Evolutionary conservation across 2,329 filamentous ascomycete species (phyloP).

Genomic region (Claviceps monticola): DNA sequence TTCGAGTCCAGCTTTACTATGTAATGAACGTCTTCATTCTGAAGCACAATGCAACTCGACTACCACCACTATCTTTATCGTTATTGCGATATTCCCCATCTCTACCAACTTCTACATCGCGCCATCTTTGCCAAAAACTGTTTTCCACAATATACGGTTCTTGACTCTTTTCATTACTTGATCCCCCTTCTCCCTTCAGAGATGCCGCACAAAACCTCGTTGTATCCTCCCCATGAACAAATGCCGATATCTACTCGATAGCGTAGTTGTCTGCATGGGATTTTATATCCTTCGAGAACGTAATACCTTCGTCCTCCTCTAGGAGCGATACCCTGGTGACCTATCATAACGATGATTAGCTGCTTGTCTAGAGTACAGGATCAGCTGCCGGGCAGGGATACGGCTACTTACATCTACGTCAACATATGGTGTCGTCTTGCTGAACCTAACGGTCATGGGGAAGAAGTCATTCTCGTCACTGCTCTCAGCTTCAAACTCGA

Average conservation of each 20-base stretch:
- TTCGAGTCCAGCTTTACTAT: neutral
- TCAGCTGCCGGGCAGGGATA: neutral
- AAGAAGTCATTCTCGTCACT: slow-evolving; percentile 91
- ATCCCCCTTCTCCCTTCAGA: neutral
- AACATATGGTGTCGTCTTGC: slow-evolving; percentile 72
- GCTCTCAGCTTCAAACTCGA: slow-evolving; percentile 88
- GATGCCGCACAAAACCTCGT: neutral
- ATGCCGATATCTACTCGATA: slow-evolving; percentile 45
- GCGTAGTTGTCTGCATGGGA: slow-evolving; percentile 62
- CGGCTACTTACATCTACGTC: slow-evolving; percentile 72
- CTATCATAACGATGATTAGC: slow-evolving; percentile 21
- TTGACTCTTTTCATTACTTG: neutral
- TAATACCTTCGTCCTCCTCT: slow-evolving; percentile 64
- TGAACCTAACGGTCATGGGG: slow-evolving; percentile 87
- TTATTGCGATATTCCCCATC: neutral
- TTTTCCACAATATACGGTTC: neutral
- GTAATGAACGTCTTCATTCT: neutral
- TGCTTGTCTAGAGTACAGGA: neutral
- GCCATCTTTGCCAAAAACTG: neutral
- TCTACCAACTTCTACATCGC: neutral
- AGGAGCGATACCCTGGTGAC: slow-evolving; percentile 56
- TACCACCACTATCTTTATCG: neutral
- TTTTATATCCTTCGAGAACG: slow-evolving; percentile 71
- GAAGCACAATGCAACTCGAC: neutral
- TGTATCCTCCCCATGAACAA: neutral